These are phyloP conservation scores for Mortierella sp. DNA, from an alignment of 371 early-diverging fungal genomes.

Conservation along the genomic window DNA sequence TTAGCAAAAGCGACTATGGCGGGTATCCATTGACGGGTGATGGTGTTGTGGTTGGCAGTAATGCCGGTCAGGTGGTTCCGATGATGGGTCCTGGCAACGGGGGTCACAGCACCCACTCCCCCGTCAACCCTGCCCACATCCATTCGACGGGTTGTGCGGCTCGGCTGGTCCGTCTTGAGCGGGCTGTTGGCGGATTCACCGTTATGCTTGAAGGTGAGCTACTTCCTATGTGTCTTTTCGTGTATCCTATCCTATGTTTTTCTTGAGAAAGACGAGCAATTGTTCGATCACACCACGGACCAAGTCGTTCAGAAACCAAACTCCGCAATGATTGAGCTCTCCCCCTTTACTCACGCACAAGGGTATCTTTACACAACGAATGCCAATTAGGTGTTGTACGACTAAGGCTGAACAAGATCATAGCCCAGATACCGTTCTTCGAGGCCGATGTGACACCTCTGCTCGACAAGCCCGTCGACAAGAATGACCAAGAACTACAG, in stretches of 20 bases:
- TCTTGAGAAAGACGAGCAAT: neutral
- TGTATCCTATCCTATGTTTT: neutral
- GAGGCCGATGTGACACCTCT: conserved; percentile 49
- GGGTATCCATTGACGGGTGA: conserved; percentile 1
- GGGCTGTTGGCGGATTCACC: conserved; percentile 30
- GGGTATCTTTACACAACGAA: no score
- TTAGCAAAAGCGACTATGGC: neutral
- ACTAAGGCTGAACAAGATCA: conserved; percentile 38
- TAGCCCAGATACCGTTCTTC: conserved; percentile 32
- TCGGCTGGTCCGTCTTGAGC: conserved; percentile 31
- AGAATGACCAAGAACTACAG: conserved; percentile 66
- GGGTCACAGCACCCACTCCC: neutral
- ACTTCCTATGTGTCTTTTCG: neutral
- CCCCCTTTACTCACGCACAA: neutral
- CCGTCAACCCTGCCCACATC: conserved; percentile 9
- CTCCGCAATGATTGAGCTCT: conserved; percentile 2
- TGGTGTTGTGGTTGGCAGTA: conserved; percentile 10
- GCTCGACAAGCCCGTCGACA: conserved; percentile 56
- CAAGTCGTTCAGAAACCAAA: neutral
- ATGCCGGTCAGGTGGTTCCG: conserved; percentile 20
- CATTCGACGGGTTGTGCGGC: conserved; percentile 30
- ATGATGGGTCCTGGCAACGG: conserved; percentile 1
- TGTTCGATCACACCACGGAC: neutral
- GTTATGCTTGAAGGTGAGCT: conserved; percentile 28
- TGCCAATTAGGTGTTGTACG: conserved; percentile 12